A percentile compares a stretch with the other conserved stretches of the same genome.
Conservation (phyloP, 177 flowering plant genomes). For the Vitis hybrid region DNA sequence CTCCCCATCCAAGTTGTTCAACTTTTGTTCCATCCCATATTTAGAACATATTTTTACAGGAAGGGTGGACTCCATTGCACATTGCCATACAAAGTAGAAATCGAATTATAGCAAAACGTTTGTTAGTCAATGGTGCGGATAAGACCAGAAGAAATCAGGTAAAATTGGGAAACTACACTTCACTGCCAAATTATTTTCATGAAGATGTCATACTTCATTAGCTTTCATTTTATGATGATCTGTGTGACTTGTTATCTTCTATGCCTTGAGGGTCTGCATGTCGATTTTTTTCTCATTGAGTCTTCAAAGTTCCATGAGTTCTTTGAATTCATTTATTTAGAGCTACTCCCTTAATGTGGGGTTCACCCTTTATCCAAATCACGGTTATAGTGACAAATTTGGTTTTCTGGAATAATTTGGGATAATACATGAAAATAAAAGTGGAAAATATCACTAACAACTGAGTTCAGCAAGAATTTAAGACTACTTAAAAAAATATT, state of each 20-base stretch:
- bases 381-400: too few relatives aligned
- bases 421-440: too few relatives aligned
- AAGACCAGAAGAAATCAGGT: slow-evolving; percentile 78
- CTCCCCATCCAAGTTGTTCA: background rate
- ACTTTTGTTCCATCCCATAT: slow-evolving; percentile 2
- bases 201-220: background rate
- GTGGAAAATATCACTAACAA: too few relatives aligned
- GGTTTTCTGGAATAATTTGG: too few relatives aligned
- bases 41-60: slow-evolving; percentile 41
- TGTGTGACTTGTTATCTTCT: background rate
- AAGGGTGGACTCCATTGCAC: slow-evolving; percentile 98
- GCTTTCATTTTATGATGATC: background rate
- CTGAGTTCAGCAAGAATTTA: too few relatives aligned
- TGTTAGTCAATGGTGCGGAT: slow-evolving; percentile 89
- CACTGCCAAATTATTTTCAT: background rate
- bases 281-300: background rate
- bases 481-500: too few relatives aligned
- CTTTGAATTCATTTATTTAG: background rate
- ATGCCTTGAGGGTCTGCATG: background rate
- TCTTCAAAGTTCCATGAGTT: background rate
- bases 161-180: slow-evolving; percentile 3
- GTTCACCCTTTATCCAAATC: too few relatives aligned
- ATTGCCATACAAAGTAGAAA: slow-evolving; percentile 80
- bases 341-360: background rate
- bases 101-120: slow-evolving; percentile 74